These are phyloP conservation scores for Huntiella decipiens DNA, from an alignment of 2,329 filamentous ascomycete species.

Conservation along the genomic window DNA sequence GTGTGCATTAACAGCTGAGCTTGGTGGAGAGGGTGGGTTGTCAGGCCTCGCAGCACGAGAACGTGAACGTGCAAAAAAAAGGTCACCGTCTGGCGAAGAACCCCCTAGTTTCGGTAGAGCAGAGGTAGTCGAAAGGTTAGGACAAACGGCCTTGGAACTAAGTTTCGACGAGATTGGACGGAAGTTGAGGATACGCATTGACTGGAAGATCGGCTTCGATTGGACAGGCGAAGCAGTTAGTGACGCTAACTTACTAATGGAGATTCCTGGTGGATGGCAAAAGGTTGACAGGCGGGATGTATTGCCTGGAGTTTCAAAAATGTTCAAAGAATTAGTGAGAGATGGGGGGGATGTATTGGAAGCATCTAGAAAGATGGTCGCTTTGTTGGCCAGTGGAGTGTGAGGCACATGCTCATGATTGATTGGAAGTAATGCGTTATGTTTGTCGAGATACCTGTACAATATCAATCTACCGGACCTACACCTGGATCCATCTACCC, in stretches of 20 bases:
- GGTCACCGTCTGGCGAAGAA: slow-evolving; percentile 12
- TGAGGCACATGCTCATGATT: slow-evolving; percentile 2
- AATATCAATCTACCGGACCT: too few species aligned
- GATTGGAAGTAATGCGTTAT: not conserved
- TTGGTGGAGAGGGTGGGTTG: slow-evolving; percentile 18
- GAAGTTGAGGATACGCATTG: slow-evolving; percentile 21
- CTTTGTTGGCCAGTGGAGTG: slow-evolving; percentile 23
- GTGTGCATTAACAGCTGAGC: slow-evolving; percentile 31
- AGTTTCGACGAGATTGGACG: slow-evolving; percentile 17
- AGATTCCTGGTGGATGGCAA: slow-evolving; percentile 31
- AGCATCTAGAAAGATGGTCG: slow-evolving; percentile 40
- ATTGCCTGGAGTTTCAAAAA: slow-evolving; percentile 35
- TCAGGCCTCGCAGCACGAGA: slow-evolving; percentile 16
- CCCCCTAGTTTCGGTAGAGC: not conserved
- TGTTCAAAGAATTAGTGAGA: slow-evolving; percentile 40
- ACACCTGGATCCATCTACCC: too few species aligned
- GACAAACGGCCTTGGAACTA: slow-evolving; percentile 15
- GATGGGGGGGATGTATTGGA: slow-evolving; percentile 33
- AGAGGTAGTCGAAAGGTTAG: slow-evolving; percentile 1
- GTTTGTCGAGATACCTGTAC: not conserved
- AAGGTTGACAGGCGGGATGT: slow-evolving; percentile 35
- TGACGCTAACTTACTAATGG: slow-evolving; percentile 32
- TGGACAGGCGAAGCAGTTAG: slow-evolving; percentile 55
- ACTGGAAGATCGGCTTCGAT: slow-evolving; percentile 48
- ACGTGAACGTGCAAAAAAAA: slow-evolving; percentile 16